Evolutionary conservation across 2,329 filamentous ascomycete species (phyloP), one percentile per base, ranked within the genome.

Genomic region (Venturia effusa): DNA sequence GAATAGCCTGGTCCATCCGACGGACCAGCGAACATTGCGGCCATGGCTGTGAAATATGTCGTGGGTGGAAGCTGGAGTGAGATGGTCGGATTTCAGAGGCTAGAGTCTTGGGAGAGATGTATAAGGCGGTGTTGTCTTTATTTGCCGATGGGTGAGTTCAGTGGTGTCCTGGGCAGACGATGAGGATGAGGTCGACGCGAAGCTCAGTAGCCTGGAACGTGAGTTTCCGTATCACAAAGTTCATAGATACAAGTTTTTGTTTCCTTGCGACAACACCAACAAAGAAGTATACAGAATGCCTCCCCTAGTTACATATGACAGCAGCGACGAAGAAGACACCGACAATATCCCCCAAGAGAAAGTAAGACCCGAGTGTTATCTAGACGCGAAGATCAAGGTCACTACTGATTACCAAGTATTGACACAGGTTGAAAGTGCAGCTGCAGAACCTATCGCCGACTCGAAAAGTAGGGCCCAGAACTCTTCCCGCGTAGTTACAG

Each of bases 1-100:
- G 84, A 85, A 76, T 84, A 86, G 74, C 82, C 80, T 69, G 83
- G 79, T 67, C 77, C 78, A 70, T 80, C 79, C 70, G 77, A 76
- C 68, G 79, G 75, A 70, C 78, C 75, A 71, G 77, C 74, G 74
- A 82, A 77, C 66, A 84, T 73, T 66, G 82, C 79, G 69, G 81
- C 79, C 83, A 86, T 86, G 61, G 67, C 74, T 70, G 67, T 32
- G 24, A 63, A 24, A 41, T 45, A 19, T 27, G 32, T 39, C 55
- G 39, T 27, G 39, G 15, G 37, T 8, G 60, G 43, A 8, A 45
- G 62, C 59, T 40, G 30, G 48, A 24, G 17, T 59, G 63, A 19
- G 22, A n/a, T 34, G 2, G 51, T 19, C 5, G 17, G 27, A 41
- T 15, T 6, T 27, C 51, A 22, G 1, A 8, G 17, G 15, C 5